A percentile compares a stretch with the other conserved stretches of the same genome.
These are phyloP conservation scores for Lagenaria siceraria DNA, from an alignment of 306 rosid species.

Conservation along the genomic window DNA sequence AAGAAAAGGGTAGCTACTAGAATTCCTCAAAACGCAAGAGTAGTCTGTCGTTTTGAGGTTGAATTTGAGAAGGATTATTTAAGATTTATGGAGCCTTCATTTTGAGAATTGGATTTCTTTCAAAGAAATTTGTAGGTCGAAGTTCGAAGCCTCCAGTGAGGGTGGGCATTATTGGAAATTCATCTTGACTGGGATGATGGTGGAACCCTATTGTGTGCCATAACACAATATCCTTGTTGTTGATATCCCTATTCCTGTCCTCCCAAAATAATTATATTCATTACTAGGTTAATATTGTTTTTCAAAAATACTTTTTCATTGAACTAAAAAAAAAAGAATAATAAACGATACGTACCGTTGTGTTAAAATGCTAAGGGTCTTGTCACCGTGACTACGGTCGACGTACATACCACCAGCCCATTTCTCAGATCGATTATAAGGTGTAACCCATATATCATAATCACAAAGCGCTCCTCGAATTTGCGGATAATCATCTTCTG, in stretches of 20 bases:
- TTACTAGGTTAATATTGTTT: not conserved
- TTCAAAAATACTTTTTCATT: not conserved
- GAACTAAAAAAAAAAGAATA: no score
- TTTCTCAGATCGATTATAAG: conserved; percentile 44
- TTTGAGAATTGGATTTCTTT: conserved; percentile 30
- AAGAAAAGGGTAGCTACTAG: no score
- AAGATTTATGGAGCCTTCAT: not conserved
- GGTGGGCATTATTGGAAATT: conserved; percentile 52
- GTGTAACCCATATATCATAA: conserved; percentile 33
- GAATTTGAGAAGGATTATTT: no score
- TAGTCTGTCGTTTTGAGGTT: not conserved
- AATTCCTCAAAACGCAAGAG: no score
- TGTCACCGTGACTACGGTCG: conserved; percentile 34
- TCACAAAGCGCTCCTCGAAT: conserved; percentile 36
- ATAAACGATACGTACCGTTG: conserved; percentile 25
- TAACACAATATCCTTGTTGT: conserved; percentile 11
- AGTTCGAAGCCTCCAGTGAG: conserved; percentile 37
- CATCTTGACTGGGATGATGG: conserved; percentile 56
- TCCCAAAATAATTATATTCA: conserved; percentile 2
- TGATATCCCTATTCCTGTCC: not conserved
- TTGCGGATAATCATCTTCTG: conserved; percentile 41
- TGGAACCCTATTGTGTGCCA: conserved; percentile 61
- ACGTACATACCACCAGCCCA: conserved; percentile 33
- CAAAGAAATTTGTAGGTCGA: conserved; percentile 63
- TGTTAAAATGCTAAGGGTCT: conserved; percentile 55